Conservation (phyloP, 257 asterid species). For the Nyctanthes arbortristis region DNA sequence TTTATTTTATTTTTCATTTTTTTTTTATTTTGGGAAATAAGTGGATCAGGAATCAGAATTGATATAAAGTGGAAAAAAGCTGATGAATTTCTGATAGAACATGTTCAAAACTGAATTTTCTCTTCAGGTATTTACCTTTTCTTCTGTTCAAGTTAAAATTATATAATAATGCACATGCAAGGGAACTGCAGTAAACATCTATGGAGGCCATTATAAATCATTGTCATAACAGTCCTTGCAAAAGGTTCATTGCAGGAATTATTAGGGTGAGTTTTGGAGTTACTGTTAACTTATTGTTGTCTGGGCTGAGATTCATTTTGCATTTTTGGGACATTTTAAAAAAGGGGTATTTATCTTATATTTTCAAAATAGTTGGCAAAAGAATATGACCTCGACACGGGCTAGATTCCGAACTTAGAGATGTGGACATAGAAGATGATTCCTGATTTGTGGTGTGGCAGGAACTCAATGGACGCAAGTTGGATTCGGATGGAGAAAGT, state of each 20-base stretch:
- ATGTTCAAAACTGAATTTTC: background rate
- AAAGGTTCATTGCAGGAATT: background rate
- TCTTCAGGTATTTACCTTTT: background rate
- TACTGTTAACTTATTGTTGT: too few relatives aligned
- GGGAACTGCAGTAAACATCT: background rate
- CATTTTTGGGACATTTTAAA: too few relatives aligned
- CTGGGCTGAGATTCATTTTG: too few relatives aligned
- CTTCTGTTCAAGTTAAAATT: background rate
- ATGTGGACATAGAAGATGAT: background rate
- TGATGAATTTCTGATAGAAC: background rate
- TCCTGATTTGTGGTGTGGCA: background rate
- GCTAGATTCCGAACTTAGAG: background rate
- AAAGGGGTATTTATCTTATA: too few relatives aligned
- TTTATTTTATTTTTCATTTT: too few relatives aligned
- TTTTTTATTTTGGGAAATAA: too few relatives aligned
- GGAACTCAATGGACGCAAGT: background rate
- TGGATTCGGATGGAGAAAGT: background rate
- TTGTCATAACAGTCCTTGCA: background rate
- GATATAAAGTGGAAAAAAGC: background rate
- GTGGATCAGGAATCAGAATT: conserved; percentile 1
- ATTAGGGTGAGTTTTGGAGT: background rate
- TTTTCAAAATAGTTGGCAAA: too few relatives aligned
- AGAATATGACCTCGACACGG: too few relatives aligned
- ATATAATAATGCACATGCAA: background rate
- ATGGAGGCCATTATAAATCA: background rate